Evolutionary conservation across 257 asterid genomes (phyloP).

Genomic region (Mitragyna speciosa): DNA sequence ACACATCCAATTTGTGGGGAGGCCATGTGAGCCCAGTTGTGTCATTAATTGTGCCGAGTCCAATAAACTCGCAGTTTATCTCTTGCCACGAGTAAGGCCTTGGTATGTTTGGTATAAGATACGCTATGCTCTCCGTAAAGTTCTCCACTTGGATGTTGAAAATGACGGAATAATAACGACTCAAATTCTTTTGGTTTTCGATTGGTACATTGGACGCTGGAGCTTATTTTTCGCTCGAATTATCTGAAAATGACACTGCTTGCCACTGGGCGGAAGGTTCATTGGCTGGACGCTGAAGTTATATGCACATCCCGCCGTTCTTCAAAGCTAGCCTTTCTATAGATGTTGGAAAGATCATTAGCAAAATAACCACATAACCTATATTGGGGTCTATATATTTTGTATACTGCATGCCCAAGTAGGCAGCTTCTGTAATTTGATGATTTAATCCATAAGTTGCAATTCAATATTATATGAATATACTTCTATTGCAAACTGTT

Average conservation of each 20-base stretch:
- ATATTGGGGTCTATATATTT: too few relatives aligned
- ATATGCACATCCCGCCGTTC: too few relatives aligned
- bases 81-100: background rate
- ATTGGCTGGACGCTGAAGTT: too few relatives aligned
- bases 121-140: background rate
- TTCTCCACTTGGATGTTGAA: background rate
- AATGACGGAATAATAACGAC: background rate
- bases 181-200: background rate
- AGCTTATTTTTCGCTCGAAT: too few relatives aligned
- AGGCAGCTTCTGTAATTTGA: background rate
- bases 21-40: background rate
- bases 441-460: background rate
- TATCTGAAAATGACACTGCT: too few relatives aligned
- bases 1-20: background rate
- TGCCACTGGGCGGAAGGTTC: too few relatives aligned
- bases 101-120: background rate
- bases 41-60: background rate
- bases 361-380: too few relatives aligned
- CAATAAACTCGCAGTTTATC: slow-evolving; percentile 2
- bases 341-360: too few relatives aligned
- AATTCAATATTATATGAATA: background rate
- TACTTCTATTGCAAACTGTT: too few relatives aligned
- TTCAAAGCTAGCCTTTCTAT: background rate
- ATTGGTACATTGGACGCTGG: too few relatives aligned
- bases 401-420: background rate